These are phyloP conservation scores for Ophiostoma sp. DNA, from an alignment of 2,329 filamentous ascomycete genomes.

Conservation along the genomic window DNA sequence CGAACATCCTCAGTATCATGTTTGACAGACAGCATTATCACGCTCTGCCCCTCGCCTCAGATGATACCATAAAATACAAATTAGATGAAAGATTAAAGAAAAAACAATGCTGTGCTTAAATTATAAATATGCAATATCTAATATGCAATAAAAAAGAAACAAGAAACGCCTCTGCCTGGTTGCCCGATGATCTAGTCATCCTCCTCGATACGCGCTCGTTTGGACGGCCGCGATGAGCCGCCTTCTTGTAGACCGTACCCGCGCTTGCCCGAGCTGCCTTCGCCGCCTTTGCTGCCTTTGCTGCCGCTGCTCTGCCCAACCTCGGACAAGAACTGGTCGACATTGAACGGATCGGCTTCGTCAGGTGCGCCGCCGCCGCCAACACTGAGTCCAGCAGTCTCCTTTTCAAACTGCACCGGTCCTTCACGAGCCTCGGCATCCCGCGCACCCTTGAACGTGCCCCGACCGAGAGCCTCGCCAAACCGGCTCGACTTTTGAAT, in stretches of 20 bases:
- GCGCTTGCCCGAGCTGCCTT: slow-evolving; percentile 47
- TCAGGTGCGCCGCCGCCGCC: background rate
- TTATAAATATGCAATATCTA: background rate
- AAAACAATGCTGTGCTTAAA: background rate
- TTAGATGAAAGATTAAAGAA: background rate
- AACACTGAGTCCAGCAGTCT: slow-evolving; percentile 36
- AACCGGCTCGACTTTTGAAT: slow-evolving; percentile 84
- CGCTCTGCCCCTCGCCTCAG: background rate
- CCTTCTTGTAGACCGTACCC: slow-evolving; percentile 70
- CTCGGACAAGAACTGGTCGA: slow-evolving; percentile 87
- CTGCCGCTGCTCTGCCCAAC: slow-evolving; percentile 50
- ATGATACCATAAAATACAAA: background rate
- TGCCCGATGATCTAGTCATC: slow-evolving; percentile 35
- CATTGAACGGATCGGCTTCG: slow-evolving; percentile 65
- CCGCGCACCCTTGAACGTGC: slow-evolving; percentile 82
- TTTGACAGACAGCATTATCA: background rate
- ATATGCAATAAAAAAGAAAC: background rate
- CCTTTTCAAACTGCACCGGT: slow-evolving; percentile 94
- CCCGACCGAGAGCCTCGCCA: slow-evolving; percentile 76
- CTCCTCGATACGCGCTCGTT: slow-evolving; percentile 74
- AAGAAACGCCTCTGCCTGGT: background rate
- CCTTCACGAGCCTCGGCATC: slow-evolving; percentile 83
- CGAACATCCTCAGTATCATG: background rate
- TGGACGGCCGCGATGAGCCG: slow-evolving; percentile 48
- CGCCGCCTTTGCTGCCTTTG: slow-evolving; percentile 24